These are phyloP conservation scores for Phytophthora crassamura DNA, from an alignment of 352 stramenopile species.

Conservation along the genomic window DNA sequence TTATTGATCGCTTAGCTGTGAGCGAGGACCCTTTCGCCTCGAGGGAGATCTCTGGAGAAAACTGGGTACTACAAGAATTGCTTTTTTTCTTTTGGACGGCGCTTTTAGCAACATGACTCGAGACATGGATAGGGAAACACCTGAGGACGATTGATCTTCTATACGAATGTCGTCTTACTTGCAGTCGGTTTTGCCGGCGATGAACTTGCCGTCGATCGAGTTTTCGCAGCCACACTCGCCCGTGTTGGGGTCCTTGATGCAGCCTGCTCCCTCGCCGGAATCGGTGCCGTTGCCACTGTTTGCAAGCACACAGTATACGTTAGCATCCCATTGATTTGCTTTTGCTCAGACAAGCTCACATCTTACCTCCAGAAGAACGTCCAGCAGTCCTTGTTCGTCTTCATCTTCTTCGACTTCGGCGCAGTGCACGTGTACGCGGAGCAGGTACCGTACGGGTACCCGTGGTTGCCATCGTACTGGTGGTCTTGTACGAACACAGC, in stretches of 20 bases:
- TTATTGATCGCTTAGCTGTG: too few relatives aligned
- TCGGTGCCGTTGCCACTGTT: constrained; percentile 30
- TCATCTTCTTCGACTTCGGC: constrained; percentile 16
- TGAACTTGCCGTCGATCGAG: constrained; percentile 36
- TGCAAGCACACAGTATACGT: constrained; percentile 3
- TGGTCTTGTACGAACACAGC: constrained; percentile 40
- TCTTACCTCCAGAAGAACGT: constrained; percentile 49
- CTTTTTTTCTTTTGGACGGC: too few relatives aligned
- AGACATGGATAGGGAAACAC: too few relatives aligned
- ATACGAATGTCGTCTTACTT: constrained; percentile 18
- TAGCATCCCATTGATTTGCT: constrained; percentile 6
- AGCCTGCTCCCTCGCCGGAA: constrained; percentile 28
- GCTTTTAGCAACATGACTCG: too few relatives aligned
- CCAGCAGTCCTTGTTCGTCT: constrained; percentile 32
- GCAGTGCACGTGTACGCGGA: constrained; percentile 36
- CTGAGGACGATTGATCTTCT: too few relatives aligned
- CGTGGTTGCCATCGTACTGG: constrained; percentile 42
- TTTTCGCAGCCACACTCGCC: constrained; percentile 41
- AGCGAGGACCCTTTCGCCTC: too few relatives aligned
- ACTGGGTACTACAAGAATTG: neutral
- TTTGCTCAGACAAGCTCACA: neutral
- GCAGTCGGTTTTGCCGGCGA: constrained; percentile 30
- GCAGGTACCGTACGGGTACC: constrained; percentile 40
- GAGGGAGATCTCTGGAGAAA: neutral
- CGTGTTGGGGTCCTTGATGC: constrained; percentile 34